A percentile compares a stretch with the other conserved stretches of the same genome.
These are phyloP conservation scores for Candida labiduridarum DNA, from an alignment of 1,139 yeast genomes.

Conservation along the genomic window DNA sequence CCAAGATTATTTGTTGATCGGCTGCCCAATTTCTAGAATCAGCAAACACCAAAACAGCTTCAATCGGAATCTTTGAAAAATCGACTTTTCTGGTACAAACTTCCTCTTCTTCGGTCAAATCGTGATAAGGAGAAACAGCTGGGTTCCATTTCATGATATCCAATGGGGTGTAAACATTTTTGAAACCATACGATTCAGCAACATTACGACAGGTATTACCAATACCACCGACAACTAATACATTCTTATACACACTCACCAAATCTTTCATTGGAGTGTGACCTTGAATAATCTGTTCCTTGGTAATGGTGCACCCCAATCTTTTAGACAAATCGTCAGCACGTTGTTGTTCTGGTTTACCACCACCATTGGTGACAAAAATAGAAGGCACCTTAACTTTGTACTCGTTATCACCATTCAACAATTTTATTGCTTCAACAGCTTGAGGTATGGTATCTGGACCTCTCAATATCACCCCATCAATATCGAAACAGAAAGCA, in stretches of 20 bases:
- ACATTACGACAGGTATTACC: slow-evolving; percentile 81
- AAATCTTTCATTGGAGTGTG: slow-evolving; percentile 88
- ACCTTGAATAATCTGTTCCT: slow-evolving; percentile 83
- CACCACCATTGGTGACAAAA: slow-evolving; percentile 89
- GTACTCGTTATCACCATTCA: slow-evolving; percentile 78
- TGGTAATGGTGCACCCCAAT: slow-evolving; percentile 60
- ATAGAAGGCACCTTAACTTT: slow-evolving; percentile 82
- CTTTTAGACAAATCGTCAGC: slow-evolving; percentile 67
- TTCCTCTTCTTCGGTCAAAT: slow-evolving; percentile 69
- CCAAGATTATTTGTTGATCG: slow-evolving; percentile 84
- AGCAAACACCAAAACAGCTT: slow-evolving; percentile 78
- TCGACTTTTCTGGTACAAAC: slow-evolving; percentile 59
- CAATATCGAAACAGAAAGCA: slow-evolving; percentile 87
- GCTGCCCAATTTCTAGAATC: slow-evolving; percentile 90
- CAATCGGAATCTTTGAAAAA: slow-evolving; percentile 63
- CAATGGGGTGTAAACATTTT: slow-evolving; percentile 75
- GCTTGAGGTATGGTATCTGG: slow-evolving; percentile 82
- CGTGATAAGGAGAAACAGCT: slow-evolving; percentile 79
- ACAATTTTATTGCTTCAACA: slow-evolving; percentile 63
- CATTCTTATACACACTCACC: slow-evolving; percentile 65
- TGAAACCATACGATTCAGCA: slow-evolving; percentile 76
- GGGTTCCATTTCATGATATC: slow-evolving; percentile 87
- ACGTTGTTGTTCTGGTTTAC: slow-evolving; percentile 73
- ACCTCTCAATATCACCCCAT: slow-evolving; percentile 80
- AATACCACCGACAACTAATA: slow-evolving; percentile 82